Base-by-base conservation (phyloP, 129 eudicot species). In the Flaveria linearis region DNA sequence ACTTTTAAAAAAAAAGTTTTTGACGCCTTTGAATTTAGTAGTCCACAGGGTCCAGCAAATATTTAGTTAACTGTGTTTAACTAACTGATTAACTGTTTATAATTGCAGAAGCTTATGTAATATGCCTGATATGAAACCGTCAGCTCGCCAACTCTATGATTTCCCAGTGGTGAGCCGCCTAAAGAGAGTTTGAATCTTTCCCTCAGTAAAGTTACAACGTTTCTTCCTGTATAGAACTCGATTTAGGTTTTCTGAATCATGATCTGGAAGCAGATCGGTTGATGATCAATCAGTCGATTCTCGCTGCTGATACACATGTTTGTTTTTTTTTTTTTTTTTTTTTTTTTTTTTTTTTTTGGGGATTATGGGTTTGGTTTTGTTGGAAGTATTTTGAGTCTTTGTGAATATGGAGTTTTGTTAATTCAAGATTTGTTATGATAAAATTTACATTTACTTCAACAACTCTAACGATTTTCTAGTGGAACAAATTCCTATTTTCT, bases 81-180 rank as follows among this genome's bases (percentile, higher is more conserved):
- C 7, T 36, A 5, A 36, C 41, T 36, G 1, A 61, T 61, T 7
- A 3, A 52, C 58, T 52, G 4, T 61, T 25, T 26, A n/a, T 61
- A 17, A 61, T 61, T 61, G 67, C 42, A 61, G 67, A 61, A 26
- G 41, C 67, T 61, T 61, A 26, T 25, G 26, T 61, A 14, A 61
- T 61, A 26, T 61, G 67, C 42, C 67, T 61, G 67, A 61, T 39
- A 26, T 61, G 67, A 28, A 61, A 61, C 18, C 7, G 42, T 26
- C 42, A 26, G 67, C 67, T 61, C 39, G 67, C 42, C 67, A 61
- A 61, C 67, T 28, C 17, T 61, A 61, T 61, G 8, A 61, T 26
- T 61, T 5, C 41, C 15, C 41, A 3, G 6, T 61, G 16, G 4
- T 26, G 3, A 61, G 41, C 9, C 17, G 17, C 67, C 17, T 25